Base-by-base conservation (phyloP, 164 flowering plant species). In the Stephania cephalantha region DNA sequence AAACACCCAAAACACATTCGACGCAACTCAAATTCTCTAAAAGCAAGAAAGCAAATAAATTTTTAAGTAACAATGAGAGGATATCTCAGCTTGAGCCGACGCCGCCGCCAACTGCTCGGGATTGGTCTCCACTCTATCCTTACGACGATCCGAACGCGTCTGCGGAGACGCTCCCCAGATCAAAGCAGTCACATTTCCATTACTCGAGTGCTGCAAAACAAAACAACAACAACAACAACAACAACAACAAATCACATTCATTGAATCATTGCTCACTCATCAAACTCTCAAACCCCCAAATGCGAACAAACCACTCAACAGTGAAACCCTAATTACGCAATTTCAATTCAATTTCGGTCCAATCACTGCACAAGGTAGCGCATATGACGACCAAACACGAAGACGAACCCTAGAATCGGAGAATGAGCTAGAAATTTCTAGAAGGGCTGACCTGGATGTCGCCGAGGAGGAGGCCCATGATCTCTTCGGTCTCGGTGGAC, bases 51-150 rank as follows among this genome's bases (percentile, higher is more conserved):
- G 12, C 9, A 58, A 9, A 7, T 50, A 50, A 50, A 58, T 58
- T 55, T 55, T 18, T 3, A 58, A 5, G 64, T 15, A 58, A 58
- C 7, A 35, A 11, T 74, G 46, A 18, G 82, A 85, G 98, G 99
- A 96, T 96, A 96, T 96, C 78, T 96, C 99, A 68, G 99, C 99
- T 71, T 88, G 88, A 76, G 90, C 94, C 74, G 99, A 90, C 78
- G 99, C 99, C 55, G 98, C 98, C 74, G 98, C 96, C 78, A 94
- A 84, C 87, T 96, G 98, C 79, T 96, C 99, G n/a, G 99, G 97
- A 83, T 91, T 92, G 48, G 97, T 94, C 88, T 94, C 99, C 17
- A 96, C 99, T 68, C 97, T 87, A 75, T 96, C 98, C 83, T 94
- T 96, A 46, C 87, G 85, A 79, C 99, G 85, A 83, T 94, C 98